Conservation (phyloP, 768 basidiomycete genomes). For the Tricholoma bakamatsutake region DNA sequence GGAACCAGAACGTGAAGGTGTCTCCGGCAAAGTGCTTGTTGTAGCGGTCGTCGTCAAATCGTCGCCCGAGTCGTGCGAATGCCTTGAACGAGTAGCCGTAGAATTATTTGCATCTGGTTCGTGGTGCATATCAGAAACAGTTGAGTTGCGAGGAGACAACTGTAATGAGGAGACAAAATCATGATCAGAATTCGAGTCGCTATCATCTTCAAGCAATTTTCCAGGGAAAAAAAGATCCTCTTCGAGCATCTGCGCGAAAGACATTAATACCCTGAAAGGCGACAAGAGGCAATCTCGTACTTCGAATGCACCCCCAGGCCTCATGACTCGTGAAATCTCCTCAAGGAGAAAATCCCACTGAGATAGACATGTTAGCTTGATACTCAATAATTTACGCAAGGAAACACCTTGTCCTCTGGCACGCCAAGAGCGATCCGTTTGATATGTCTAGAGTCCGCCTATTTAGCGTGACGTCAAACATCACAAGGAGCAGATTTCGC, state of each 20-base stretch:
- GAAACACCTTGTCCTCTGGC: slow-evolving; percentile 62
- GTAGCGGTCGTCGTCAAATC: slow-evolving; percentile 8
- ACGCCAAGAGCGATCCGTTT: slow-evolving; percentile 70
- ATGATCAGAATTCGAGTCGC: slow-evolving; percentile 20
- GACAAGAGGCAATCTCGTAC: slow-evolving; percentile 24
- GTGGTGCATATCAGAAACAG: slow-evolving; percentile 1
- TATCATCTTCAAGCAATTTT: slow-evolving; percentile 31
- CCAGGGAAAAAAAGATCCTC: slow-evolving; percentile 75
- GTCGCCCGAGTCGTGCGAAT: slow-evolving; percentile 8
- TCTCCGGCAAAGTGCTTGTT: slow-evolving; percentile 12
- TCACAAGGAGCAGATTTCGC: background rate
- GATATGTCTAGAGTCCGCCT: slow-evolving; percentile 43
- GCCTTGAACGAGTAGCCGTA: background rate
- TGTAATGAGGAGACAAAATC: slow-evolving; percentile 19
- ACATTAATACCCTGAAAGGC: background rate
- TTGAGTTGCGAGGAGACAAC: slow-evolving; percentile 3
- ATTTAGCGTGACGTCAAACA: slow-evolving; percentile 4
- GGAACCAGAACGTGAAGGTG: slow-evolving; percentile 19
- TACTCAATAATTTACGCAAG: background rate
- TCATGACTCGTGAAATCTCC: slow-evolving; percentile 67
- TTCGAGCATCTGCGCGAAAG: slow-evolving; percentile 51
- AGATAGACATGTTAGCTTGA: background rate
- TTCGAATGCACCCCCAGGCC: slow-evolving; percentile 68
- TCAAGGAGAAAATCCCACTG: slow-evolving; percentile 69
- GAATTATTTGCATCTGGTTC: background rate